These are phyloP conservation scores for Punctularia strigosozonata DNA, from an alignment of 768 basidiomycete species.

Conservation along the genomic window DNA sequence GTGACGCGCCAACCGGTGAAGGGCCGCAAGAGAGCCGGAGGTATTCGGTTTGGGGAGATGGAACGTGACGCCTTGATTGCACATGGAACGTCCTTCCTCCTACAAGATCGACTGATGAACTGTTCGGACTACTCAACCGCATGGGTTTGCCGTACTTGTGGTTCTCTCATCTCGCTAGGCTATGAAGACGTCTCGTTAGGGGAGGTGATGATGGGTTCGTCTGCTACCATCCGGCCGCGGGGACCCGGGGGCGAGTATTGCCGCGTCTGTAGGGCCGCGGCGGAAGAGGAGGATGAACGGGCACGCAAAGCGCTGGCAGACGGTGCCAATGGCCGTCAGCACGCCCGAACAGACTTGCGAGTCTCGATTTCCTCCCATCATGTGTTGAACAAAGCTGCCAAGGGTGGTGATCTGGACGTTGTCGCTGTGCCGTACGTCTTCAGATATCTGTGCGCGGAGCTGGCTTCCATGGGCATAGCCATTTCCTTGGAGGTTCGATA, in stretches of 20 bases:
- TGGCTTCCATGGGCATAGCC: conserved; percentile 97
- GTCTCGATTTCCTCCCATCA: conserved; percentile 61
- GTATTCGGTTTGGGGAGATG: conserved; percentile 99
- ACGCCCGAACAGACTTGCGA: conserved; percentile 37
- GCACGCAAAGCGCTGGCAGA: conserved; percentile 49
- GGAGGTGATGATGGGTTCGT: conserved; percentile 39
- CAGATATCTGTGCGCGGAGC: conserved; percentile 86
- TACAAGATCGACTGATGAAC: conserved; percentile 99
- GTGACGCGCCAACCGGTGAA: conserved; percentile 96
- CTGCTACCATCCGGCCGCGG: conserved; percentile 40
- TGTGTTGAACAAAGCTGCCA: conserved; percentile 42
- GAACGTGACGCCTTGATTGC: conserved; percentile 98
- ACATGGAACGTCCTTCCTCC: conserved; percentile 95
- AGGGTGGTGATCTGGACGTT: conserved; percentile 84
- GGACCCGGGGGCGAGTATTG: conserved; percentile 91
- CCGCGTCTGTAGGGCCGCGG: conserved; percentile 73
- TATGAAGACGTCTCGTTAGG: conserved; percentile 83
- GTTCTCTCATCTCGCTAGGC: conserved; percentile 89
- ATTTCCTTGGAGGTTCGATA: conserved; percentile 71
- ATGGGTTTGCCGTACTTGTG: conserved; percentile 97
- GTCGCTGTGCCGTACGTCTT: conserved; percentile 95
- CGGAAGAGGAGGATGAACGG: conserved; percentile 50
- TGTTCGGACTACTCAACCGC: conserved; percentile 99
- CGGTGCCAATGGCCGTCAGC: conserved; percentile 32
- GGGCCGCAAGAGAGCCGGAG: conserved; percentile 97